Evolutionary conservation across 202 grass and related monocot genomes (phyloP).

Genomic region (Dendrocalamus latiflorus): DNA sequence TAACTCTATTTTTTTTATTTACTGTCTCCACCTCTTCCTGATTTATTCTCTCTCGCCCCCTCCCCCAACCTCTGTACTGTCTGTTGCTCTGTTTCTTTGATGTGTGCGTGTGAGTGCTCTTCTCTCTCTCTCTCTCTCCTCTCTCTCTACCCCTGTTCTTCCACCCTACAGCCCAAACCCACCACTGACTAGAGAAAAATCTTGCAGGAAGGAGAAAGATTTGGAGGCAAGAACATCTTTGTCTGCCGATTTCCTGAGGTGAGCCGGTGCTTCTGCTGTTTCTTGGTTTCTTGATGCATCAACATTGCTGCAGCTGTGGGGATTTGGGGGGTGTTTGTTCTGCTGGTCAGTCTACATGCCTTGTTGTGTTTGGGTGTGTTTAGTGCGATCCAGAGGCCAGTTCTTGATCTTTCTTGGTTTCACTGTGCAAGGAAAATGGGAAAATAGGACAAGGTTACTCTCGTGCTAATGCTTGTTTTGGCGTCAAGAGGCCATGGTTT

Average conservation of each 20-base stretch:
- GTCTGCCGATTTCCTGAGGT: background rate
- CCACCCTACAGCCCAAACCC: background rate
- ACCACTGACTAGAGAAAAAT: background rate
- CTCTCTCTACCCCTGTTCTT: background rate
- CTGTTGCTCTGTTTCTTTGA: background rate
- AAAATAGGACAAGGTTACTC: background rate
- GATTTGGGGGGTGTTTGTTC: background rate
- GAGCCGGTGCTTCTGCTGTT: background rate
- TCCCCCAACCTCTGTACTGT: too few species aligned
- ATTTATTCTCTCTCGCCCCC: background rate
- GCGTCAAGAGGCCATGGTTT: background rate
- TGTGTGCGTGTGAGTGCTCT: background rate
- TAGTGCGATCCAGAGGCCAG: background rate
- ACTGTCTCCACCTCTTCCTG: background rate
- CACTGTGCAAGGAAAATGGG: background rate
- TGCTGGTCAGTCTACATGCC: background rate
- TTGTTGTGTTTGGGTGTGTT: slow-evolving; percentile 2
- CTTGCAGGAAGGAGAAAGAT: background rate
- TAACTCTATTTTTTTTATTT: background rate
- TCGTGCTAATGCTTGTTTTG: background rate
- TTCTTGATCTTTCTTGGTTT: background rate
- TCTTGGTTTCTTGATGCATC: too few species aligned
- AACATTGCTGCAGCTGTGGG: background rate
- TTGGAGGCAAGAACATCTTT: background rate
- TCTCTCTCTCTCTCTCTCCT: too few species aligned